Percentiles rank a stretch among this genome's conserved stretches.
Evolutionary conservation across 257 asterid genomes (phyloP).

Genomic region (Solanum sejunctum): DNA sequence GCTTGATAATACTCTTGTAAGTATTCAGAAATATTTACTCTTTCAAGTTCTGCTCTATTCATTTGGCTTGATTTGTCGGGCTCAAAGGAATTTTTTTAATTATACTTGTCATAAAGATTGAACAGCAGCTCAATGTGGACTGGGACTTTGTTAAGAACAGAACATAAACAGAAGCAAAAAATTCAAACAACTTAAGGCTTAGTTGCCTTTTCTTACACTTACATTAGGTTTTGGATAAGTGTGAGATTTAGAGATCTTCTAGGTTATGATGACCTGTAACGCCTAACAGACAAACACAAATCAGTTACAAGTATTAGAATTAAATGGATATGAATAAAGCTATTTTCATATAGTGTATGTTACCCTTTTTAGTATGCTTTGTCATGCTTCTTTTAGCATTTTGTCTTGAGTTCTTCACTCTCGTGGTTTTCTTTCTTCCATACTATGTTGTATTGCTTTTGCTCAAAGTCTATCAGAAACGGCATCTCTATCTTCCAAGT

Average conservation of each 20-base stretch:
- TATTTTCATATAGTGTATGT: neutral
- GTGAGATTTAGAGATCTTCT: neutral
- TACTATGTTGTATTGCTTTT: neutral
- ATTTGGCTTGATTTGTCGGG: neutral
- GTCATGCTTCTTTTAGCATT: neutral
- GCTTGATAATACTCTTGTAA: constrained; percentile 75
- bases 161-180: neutral
- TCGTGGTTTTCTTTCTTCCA: neutral
- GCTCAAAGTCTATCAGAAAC: neutral
- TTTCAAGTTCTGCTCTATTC: neutral
- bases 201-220: neutral
- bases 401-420: neutral
- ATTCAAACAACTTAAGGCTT: neutral
- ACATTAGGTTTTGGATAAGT: neutral
- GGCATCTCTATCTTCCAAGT: neutral
- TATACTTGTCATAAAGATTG: neutral
- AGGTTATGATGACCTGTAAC: neutral
- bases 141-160: neutral
- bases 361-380: neutral
- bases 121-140: neutral
- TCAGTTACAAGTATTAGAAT: neutral
- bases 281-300: neutral
- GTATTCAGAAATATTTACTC: neutral
- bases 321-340: neutral
- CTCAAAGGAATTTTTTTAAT: neutral